A percentile compares a stretch with the other conserved stretches of the same genome.
These are phyloP conservation scores for Hypoxylon sp. DNA, from an alignment of 2,329 filamentous ascomycete genomes.

Conservation along the genomic window DNA sequence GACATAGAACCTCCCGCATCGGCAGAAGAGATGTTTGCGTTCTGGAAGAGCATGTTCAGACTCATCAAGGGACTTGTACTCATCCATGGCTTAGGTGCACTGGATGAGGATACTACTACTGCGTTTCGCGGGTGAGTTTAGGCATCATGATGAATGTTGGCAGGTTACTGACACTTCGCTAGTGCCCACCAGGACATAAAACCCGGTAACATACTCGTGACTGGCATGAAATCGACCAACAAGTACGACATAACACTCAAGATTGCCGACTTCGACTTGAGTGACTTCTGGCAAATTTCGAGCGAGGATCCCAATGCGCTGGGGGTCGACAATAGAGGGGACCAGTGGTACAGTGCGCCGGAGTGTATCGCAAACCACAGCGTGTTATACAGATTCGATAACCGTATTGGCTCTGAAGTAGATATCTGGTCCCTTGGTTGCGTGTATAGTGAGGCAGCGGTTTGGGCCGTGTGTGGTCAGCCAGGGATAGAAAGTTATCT, in stretches of 20 bases:
- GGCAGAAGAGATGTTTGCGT: constrained; percentile 3
- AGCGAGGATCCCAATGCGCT: constrained; percentile 8
- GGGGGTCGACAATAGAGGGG: constrained; percentile 5
- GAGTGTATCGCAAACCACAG: constrained; percentile 9
- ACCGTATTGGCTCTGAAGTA: constrained; percentile 10
- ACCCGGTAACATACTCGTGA: neutral
- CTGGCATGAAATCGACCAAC: neutral
- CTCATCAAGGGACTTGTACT: constrained; percentile 2
- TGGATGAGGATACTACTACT: constrained; percentile 1
- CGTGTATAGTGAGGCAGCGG: constrained; percentile 8
- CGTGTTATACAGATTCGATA: constrained; percentile 1
- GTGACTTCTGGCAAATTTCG: constrained; percentile 8
- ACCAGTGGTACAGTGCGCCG: constrained; percentile 9
- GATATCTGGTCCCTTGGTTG: constrained; percentile 16
- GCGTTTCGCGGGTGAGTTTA: constrained; percentile 10
- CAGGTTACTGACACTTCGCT: neutral
- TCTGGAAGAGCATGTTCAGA: constrained; percentile 13
- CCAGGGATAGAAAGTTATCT: constrained; percentile 5
- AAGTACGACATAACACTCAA: constrained; percentile 5
- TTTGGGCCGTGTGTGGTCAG: constrained; percentile 14
- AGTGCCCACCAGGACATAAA: constrained; percentile 4
- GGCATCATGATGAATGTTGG: neutral
- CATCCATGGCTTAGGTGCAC: constrained; percentile 8
- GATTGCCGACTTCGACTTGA: constrained; percentile 14
- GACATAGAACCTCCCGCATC: constrained; percentile 4